A percentile compares a stretch with the other conserved stretches of the same genome.
Evolutionary conservation across 2,329 filamentous ascomycete genomes (phyloP).

Genomic region (Neophaeococcomyces mojaviensis): DNA sequence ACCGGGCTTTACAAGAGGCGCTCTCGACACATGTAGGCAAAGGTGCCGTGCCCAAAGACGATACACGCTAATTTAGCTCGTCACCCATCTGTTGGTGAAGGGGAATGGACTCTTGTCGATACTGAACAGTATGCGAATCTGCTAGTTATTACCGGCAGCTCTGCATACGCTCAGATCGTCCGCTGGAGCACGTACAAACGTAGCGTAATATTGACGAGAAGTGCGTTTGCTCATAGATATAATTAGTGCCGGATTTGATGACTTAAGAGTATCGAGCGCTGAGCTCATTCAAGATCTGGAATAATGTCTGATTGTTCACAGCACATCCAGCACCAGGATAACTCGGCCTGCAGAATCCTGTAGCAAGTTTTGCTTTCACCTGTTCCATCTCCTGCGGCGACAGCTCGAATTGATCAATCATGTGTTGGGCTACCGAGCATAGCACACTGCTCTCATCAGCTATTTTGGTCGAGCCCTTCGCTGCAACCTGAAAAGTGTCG

Average conservation of each 20-base stretch:
- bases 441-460: slow-evolving; percentile 27
- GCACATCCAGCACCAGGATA: slow-evolving; percentile 28
- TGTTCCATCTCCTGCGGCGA: slow-evolving; percentile 29
- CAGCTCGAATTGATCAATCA: slow-evolving; percentile 33
- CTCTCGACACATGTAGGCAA: too few relatives aligned
- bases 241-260: neutral
- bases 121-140: too few relatives aligned
- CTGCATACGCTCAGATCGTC: too few relatives aligned
- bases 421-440: slow-evolving; percentile 32
- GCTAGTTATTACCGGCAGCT: too few relatives aligned
- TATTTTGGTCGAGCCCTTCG: neutral
- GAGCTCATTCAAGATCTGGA: slow-evolving; percentile 34
- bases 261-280: slow-evolving; percentile 16
- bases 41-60: too few relatives aligned
- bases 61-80: too few relatives aligned
- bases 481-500: neutral
- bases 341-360: slow-evolving; percentile 26
- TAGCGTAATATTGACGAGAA: neutral
- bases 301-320: slow-evolving; percentile 36
- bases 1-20: too few relatives aligned
- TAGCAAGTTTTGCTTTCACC: slow-evolving; percentile 29
- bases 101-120: too few relatives aligned
- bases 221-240: neutral
- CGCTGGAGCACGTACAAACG: neutral
- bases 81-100: too few relatives aligned